A percentile compares a stretch with the other conserved stretches of the same genome.
Evolutionary conservation across 1,139 yeast genomes (phyloP).

Genomic region (Magnusiomyces fungicola): DNA sequence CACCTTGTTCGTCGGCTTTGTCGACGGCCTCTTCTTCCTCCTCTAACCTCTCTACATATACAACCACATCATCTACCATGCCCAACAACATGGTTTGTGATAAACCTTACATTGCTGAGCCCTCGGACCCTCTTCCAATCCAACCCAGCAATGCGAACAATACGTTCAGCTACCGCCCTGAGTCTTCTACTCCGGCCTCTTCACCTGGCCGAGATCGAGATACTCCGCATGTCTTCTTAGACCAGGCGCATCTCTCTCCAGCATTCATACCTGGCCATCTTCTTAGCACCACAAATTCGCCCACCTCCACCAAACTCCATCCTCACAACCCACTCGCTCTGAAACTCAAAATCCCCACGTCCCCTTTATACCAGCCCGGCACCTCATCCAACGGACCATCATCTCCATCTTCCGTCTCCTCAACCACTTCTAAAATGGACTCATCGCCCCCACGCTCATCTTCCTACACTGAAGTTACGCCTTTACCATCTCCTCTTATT

Average conservation of each 20-base stretch:
- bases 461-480: slow-evolving; percentile 22
- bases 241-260: neutral
- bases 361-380: neutral
- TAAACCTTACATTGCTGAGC: slow-evolving; percentile 1
- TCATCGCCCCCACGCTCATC: slow-evolving; percentile 6
- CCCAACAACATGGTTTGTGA: neutral
- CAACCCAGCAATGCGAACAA: too few species aligned
- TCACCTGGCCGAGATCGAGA: neutral
- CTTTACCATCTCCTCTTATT: slow-evolving; percentile 31
- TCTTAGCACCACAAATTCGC: neutral
- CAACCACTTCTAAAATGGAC: slow-evolving; percentile 6
- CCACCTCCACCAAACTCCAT: neutral
- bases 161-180: too few species aligned
- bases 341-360: slow-evolving; percentile 1
- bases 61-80: too few species aligned
- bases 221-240: neutral
- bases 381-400: neutral
- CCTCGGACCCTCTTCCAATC: neutral
- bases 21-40: too few species aligned
- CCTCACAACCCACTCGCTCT: neutral
- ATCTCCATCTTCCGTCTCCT: slow-evolving; percentile 7
- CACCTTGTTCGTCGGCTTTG: too few species aligned
- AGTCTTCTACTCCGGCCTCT: too few species aligned
- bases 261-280: neutral
- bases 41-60: too few species aligned